phyloP scores from a whole-genome alignment of 2,329 filamentous ascomycete species.

The Venturia carpophila region DNA sequence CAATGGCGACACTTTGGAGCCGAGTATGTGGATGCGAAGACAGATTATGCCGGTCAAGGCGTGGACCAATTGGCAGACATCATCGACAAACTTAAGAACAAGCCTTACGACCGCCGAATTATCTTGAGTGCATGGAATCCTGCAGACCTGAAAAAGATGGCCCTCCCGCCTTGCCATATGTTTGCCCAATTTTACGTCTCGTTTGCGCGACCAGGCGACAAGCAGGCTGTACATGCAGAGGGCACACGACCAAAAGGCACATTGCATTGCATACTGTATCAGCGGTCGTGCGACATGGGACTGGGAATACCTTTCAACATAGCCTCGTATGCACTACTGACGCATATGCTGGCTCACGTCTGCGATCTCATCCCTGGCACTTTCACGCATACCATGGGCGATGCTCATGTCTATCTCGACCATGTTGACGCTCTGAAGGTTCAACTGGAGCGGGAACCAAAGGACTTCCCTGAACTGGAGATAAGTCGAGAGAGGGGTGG shows the following conservation, averaged over 20 bases:
- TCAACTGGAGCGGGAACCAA: conserved; percentile 73
- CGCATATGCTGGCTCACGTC: conserved; percentile 88
- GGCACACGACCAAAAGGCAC: conserved; percentile 49
- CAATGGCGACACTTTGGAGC: conserved; percentile 99
- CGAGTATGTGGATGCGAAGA: conserved; percentile 67
- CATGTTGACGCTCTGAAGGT: conserved; percentile 79
- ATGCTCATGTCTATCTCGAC: conserved; percentile 93
- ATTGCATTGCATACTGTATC: conserved; percentile 83
- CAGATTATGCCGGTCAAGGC: conserved; percentile 80
- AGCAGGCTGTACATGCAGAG: conserved; percentile 18
- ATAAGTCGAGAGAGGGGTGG: conserved; percentile 61
- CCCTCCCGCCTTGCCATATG: conserved; percentile 91
- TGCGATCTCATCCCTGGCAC: conserved; percentile 78
- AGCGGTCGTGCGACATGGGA: conserved; percentile 93
- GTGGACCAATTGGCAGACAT: conserved; percentile 90
- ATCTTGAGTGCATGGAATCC: conserved; percentile 95
- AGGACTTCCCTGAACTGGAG: conserved; percentile 69
- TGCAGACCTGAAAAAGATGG: conserved; percentile 76
- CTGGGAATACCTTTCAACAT: conserved; percentile 98
- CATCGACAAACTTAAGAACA: conserved; percentile 74
- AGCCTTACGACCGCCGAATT: conserved; percentile 82
- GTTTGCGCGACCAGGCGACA: conserved; percentile 44
- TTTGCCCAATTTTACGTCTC: conserved; percentile 94
- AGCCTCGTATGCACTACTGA: conserved; percentile 84
- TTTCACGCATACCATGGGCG: conserved; percentile 92